Conservation (phyloP, 78 protist species). For the Dictyostelium brefeldianum region DNA sequence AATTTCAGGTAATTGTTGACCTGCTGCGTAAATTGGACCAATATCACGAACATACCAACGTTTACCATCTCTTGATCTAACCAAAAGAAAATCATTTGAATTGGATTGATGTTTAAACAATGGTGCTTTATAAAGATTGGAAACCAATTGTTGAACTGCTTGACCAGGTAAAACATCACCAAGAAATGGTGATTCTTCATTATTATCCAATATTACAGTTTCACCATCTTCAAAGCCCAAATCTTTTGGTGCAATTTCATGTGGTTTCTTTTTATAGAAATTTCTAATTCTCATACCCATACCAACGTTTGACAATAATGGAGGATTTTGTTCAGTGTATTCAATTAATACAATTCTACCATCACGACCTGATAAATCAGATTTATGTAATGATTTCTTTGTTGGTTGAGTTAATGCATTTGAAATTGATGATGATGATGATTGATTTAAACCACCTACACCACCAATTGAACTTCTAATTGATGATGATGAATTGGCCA, state of each 20-base stretch:
- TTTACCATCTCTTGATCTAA: conserved; percentile 74
- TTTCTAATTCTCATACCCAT: conserved; percentile 81
- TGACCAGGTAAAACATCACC: conserved; percentile 82
- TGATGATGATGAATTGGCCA: not conserved
- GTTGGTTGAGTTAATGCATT: not conserved
- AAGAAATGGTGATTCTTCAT: conserved; percentile 83
- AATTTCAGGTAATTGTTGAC: conserved; percentile 75
- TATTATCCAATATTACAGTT: conserved; percentile 49
- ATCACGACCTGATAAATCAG: conserved; percentile 85
- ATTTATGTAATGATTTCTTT: conserved; percentile 51
- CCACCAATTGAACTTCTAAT: not conserved
- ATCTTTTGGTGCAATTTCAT: conserved; percentile 32
- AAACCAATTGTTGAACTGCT: conserved; percentile 54
- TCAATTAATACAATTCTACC: conserved; percentile 83
- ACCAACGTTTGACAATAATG: conserved; percentile 79
- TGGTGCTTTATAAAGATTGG: conserved; percentile 86
- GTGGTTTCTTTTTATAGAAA: conserved; percentile 52
- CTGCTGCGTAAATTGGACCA: conserved; percentile 68
- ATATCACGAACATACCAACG: conserved; percentile 81
- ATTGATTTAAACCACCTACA: not conserved
- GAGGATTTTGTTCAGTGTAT: conserved; percentile 86
- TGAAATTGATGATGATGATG: not conserved
- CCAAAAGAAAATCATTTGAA: conserved; percentile 82
- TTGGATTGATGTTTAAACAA: conserved; percentile 57
- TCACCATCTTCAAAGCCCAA: conserved; percentile 80